Evolutionary conservation across 225 moss, liverwort and hornwort genomes (phyloP), one percentile per base, ranked within the genome.

Genomic region (Sphagnum tenellum): DNA sequence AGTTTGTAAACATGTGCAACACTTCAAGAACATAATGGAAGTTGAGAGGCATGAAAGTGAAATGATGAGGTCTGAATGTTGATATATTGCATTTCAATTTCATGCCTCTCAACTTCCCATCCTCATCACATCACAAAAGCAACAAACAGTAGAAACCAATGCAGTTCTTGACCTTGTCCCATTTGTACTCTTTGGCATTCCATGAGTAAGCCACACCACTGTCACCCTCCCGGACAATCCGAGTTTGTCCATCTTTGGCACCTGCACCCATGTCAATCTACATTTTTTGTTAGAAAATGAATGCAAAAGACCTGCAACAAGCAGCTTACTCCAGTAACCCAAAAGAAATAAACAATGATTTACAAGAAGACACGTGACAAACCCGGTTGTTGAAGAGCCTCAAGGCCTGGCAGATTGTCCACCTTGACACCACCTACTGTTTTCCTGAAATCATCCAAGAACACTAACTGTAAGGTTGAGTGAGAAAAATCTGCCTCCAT

Each of bases 371-470:
- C 29, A 29, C 1, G 58, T 46, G 48, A 63, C 67, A 45, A 76
- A 93, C 96, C 98, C 66, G 93, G 90, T 71, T 91, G 89, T 74
- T 84, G 74, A 71, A 99, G 69, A 56, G 85, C 98, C 71, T 93
- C 98, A 75, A 89, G 59, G 12, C 98, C 98, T 45, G 98, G 98
- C 74, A 99, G 74, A 48, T 93, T 89, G 13, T 89, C 89, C 59
- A 99, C 90, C 77, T 90, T 93, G 52, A 99, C 89, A 67, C 90
- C 98, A 69, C 98, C 98, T 6, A 93, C 93, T 61, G 86, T 89
- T 79, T 90, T 99, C 64, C 96, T 98, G 87, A 70, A 69, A n/a
- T 47, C 12, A 62, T 12, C 52, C 64, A 14, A 11, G 54, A 49
- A 66, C 5, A 50, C 12, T 50, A 12, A 47, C 48, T 65, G 49